Evolutionary conservation across 2,329 filamentous ascomycete genomes (phyloP), one percentile per base, ranked within the genome.

Genomic region (Lachnellula willkommii): DNA sequence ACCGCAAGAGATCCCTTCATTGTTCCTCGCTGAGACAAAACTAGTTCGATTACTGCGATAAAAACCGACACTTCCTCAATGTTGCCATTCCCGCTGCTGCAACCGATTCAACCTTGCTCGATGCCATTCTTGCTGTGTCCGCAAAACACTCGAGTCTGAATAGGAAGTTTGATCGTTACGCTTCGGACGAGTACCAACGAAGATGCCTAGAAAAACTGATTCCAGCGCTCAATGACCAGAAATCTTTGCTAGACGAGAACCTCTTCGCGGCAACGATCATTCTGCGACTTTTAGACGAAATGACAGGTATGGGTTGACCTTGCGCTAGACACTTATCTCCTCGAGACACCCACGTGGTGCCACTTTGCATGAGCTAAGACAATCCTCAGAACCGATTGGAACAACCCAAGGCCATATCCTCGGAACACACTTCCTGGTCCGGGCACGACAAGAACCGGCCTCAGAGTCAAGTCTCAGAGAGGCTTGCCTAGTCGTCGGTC

Each of bases 181-280:
- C 66, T 7, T 59, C 66, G 45, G 49, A 80, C 47, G 69, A 71
- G 14, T 83, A 83, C 58, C 77, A 82, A 53, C 73, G 78, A 51
- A 73, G 77, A 52, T 83, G 80, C 59, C 71, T 61, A 1, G 43
- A 58, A n/a, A 48, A 50, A 14, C 56, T 64, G 8, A 60, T 52
- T 32, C 55, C 50, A 11, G 52, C 39, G 53, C 69, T 24, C 55
- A 64, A n/a, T 58, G 64, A 39, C 42, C 61, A 71, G 0, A 68
- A 68, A 2, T 72, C 72, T 3, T 69, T 75, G 1, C 67, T 72
- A n/a, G 76, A 80, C 57, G 78, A 80, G 63, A 75, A 77, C 42
- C 66, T 80, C 2, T 74, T 81, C 32, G 79, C 80, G 0, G 79
- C 80, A 0, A 79, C 76, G 0, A 79, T 83, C 36, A 80, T 84